A percentile compares a stretch with the other conserved stretches of the same genome.
Evolutionary conservation across 306 rosid species (phyloP).

Genomic region (Prunus mira): DNA sequence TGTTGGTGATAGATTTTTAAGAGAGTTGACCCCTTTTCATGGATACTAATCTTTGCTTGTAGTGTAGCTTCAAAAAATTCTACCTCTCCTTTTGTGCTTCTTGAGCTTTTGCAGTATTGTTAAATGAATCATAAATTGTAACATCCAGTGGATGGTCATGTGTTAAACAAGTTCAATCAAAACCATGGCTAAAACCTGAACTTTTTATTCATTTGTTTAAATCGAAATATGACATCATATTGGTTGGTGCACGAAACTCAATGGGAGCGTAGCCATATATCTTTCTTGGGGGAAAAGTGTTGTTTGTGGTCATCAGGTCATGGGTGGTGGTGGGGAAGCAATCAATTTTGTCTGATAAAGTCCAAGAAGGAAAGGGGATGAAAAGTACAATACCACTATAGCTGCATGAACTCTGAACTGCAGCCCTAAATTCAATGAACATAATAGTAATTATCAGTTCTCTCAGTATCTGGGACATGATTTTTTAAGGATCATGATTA

Average conservation of each 20-base stretch:
- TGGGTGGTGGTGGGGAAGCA: slow-evolving; percentile 5
- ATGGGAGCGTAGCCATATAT: too few relatives aligned
- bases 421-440: background rate
- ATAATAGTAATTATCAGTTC: background rate
- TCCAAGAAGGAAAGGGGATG: background rate
- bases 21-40: slow-evolving; percentile 20
- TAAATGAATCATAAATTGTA: background rate
- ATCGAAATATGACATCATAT: too few relatives aligned
- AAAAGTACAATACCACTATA: background rate
- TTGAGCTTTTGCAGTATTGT: background rate
- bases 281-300: too few relatives aligned
- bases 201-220: too few relatives aligned
- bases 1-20: slow-evolving; percentile 4
- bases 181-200: too few relatives aligned
- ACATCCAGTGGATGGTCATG: background rate
- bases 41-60: slow-evolving; percentile 1
- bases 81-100: background rate
- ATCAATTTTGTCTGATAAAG: slow-evolving; percentile 14
- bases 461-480: background rate
- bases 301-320: background rate
- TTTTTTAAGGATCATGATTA: background rate
- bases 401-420: background rate
- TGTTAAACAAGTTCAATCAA: background rate
- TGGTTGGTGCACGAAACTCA: too few relatives aligned
- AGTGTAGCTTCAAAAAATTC: background rate